Base-by-base conservation (phyloP, 768 basidiomycete species). In the Amanita pseudoporphyria region DNA sequence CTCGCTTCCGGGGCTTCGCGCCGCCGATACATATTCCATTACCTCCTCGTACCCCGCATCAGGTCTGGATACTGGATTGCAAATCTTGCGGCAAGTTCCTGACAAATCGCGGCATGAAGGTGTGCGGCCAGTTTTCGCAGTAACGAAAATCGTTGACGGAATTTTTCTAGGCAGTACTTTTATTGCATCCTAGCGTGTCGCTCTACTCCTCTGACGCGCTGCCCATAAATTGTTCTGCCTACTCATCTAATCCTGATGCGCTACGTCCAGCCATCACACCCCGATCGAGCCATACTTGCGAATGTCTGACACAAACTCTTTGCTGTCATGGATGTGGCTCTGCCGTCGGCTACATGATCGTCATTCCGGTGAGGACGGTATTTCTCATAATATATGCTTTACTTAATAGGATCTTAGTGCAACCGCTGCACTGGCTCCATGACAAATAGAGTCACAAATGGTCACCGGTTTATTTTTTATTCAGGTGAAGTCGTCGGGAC, bases 391-490 rank as follows among this genome's bases (percentile, higher is more conserved):
- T 13, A 49, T 35, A 22, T 39, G 26, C 21, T 31, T 7, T 14
- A 36, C 16, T 47, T 51, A 53, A 47, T 42, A 47, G 37, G 33
- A 49, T 38, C 30, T 40, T 53, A 77, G 73, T 92, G 89, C 61
- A 56, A 69, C 14, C 79, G 80, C 41, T 93, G 88, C 64, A 88
- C 82, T 14, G 77, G 80, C 13, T 83, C 84, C 42, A 72, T 73
- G 5, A 78, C 75, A 14, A 83, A 84, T 62, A 78, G 84, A 52
- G 72, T 79, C 6, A 87, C 87, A 19, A 91, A 90, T 62, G 86
- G 87, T 7, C 87, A 90, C 62, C 79, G 87, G 26, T 92, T 87
- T 62, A 88, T 92, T 31, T 92, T 91, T 63, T 87, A 91, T 68
- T 83, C 82, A 35, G 74, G 63, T 54, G 82, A 84, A 63, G 78